Base-by-base conservation (phyloP, 1,139 yeast genomes). In the Magnusiomyces starmeri region DNA sequence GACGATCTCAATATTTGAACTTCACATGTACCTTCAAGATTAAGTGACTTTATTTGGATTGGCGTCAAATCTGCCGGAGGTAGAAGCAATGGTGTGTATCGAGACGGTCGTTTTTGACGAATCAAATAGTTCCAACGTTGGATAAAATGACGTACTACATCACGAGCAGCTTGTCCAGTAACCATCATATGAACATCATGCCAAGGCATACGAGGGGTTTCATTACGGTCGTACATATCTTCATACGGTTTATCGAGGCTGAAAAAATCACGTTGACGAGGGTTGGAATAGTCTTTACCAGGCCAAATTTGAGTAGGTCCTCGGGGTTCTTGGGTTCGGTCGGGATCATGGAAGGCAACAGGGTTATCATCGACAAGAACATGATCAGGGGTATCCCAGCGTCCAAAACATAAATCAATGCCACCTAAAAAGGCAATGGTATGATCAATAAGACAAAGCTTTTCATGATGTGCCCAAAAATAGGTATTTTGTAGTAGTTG, bases 391-490 rank as follows among this genome's bases (percentile, higher is more conserved):
- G 97, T 90, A 68, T 94, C 99, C 72, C 79, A 94, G 61, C 99
- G 78, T 32, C 98, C 99, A 66, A 79, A 92, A 65, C 99, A 94
- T 54, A 94, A 74, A 69, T 94, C 99, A 58, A 92, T 82, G 29
- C 99, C 99, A 32, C 99, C 99, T 52, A 90, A 72, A 64, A 92
- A 94, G 6, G 95, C 95, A 51, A 89, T 78, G 0, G 92, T 83
- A 59, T 86, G 88, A 68, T 94, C 99, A 53, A 94, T 73, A 43
- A 92, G 78, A 60, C 94, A 82, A 53, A 94, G 70, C 65, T 94
- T 94, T 65, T 94, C 99, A 69, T 94, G 99, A 71, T 94, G 99
- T 0, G 99, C 98, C 98, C 98, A 94, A 66, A 94, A 94, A 62
- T 82, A 87, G 0, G 96, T 89, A 62, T 90, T 89, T 65, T 92